A percentile compares a stretch with the other conserved stretches of the same genome.
phyloP scores from a whole-genome alignment of 2,329 filamentous ascomycete genomes.

The Endoconidiophora laricicola region DNA sequence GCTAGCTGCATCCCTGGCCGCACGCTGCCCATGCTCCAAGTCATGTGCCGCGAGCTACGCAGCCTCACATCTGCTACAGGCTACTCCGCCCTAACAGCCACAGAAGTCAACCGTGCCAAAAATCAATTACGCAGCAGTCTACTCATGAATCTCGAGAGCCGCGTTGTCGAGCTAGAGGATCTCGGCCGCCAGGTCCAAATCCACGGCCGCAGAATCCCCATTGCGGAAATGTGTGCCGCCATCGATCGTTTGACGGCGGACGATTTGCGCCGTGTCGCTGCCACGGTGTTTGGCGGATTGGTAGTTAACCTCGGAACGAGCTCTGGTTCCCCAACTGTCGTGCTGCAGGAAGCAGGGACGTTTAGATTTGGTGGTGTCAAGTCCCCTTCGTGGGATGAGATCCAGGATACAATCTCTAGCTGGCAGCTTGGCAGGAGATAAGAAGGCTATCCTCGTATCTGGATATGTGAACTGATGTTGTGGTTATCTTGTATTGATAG shows the following conservation, averaged over 20 bases:
- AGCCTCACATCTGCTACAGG: conserved; percentile 61
- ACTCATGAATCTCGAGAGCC: conserved; percentile 91
- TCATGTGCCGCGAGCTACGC: conserved; percentile 83
- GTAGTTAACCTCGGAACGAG: conserved; percentile 61
- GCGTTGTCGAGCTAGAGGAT: conserved; percentile 96
- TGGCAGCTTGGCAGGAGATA: conserved; percentile 46
- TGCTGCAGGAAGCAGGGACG: conserved; percentile 77
- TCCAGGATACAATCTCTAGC: conserved; percentile 67
- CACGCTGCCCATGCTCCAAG: conserved; percentile 73
- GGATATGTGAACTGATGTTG: background rate
- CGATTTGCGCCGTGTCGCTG: conserved; percentile 70
- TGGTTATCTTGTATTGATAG: conserved; percentile 8
- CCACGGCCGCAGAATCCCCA: conserved; percentile 82
- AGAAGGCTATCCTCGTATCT: background rate
- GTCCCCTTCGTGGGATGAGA: conserved; percentile 68
- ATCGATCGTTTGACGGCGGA: conserved; percentile 69
- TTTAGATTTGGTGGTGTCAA: conserved; percentile 30
- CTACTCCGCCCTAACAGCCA: conserved; percentile 51
- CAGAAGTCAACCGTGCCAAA: conserved; percentile 83
- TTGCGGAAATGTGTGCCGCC: conserved; percentile 77
- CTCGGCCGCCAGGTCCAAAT: conserved; percentile 89
- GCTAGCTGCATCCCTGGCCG: conserved; percentile 67
- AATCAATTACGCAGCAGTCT: conserved; percentile 84
- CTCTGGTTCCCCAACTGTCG: conserved; percentile 81
- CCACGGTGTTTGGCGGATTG: conserved; percentile 57